These are phyloP conservation scores for Colletotrichum melonis DNA, from an alignment of 2,329 filamentous ascomycete genomes.

Conservation along the genomic window DNA sequence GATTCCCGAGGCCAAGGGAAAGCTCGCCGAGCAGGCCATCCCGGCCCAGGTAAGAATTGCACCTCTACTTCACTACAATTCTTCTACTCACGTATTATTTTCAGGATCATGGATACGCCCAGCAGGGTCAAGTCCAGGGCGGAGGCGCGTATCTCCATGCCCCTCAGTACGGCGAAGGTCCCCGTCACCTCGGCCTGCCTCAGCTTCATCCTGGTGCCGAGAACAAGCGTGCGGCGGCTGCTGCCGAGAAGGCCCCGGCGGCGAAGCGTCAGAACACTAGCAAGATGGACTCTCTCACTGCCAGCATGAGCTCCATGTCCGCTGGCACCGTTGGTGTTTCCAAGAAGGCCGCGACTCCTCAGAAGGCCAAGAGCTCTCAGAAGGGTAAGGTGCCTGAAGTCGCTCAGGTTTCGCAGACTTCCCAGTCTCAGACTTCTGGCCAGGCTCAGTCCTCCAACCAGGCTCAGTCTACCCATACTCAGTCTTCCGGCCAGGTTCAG, in stretches of 20 bases:
- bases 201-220: constrained; percentile 2
- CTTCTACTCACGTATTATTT: not conserved
- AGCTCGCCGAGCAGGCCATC: not conserved
- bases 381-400: too few species aligned
- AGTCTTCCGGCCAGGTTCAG: too few species aligned
- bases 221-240: not conserved
- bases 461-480: too few species aligned
- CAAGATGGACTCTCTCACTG: not conserved
- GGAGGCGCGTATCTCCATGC: not conserved
- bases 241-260: not conserved
- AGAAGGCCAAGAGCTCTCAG: too few species aligned
- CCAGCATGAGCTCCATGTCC: not conserved
- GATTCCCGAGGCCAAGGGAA: not conserved
- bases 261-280: not conserved
- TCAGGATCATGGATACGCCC: not conserved
- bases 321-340: not conserved
- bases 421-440: too few species aligned
- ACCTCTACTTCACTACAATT: too few species aligned
- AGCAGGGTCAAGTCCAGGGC: not conserved
- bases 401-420: too few species aligned
- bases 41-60: not conserved
- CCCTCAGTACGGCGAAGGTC: not conserved
- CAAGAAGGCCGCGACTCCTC: not conserved
- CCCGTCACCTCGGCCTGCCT: not conserved
- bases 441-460: too few species aligned